Evolutionary conservation across 106 monocot genomes (phyloP), one percentile per base, ranked within the genome.

Genomic region (Xerophyta viscosa): DNA sequence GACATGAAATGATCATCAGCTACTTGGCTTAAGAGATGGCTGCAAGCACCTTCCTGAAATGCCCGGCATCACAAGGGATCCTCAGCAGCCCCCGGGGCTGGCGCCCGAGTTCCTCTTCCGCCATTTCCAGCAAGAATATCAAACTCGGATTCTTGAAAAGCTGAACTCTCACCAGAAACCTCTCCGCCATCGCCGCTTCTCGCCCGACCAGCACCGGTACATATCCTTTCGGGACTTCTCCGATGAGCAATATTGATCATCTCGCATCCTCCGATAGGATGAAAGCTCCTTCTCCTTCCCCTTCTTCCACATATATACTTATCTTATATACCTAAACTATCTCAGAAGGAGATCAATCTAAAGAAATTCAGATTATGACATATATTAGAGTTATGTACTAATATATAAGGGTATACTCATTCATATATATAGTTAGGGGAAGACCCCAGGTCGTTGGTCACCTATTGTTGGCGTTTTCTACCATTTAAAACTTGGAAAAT

Each of bases 91-190:
- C 73, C 51, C 54, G 31, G 29, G 45, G 53, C 41, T 28, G 4
- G 30, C 54, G 29, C 27, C 73, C 73, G 11, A 54, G 58, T 53
- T 55, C 50, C 17, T 48, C 50, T 3, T 50, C 67, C 9, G 73
- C 73, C 54, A 61, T 54, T 12, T 73, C 61, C 37, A 73, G 42
- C 27, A 73, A 31, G 26, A 31, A 47, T 17, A n/a, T 46, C 6
- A 73, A 47, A 47, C 54, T 27, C 2, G 66, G 67, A 15, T 73
- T 46, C 7, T 42, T 30, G 37, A 73, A 57, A n/a, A 73, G 54
- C 48, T 55, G 45, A 2, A 67, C 41, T 1, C 50, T 55, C 31
- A 74, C 44, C 17, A 62, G 41, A 31, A 74, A 54, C 21, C 62
- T 61, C 56, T 68, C 74, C 42, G 11, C 20, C 44, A 11, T 21